Percentiles rank a stretch among this genome's conserved stretches.
Evolutionary conservation across 495 filamentous ascomycete species (phyloP).

Genomic region (Penicillium bialowiezense): DNA sequence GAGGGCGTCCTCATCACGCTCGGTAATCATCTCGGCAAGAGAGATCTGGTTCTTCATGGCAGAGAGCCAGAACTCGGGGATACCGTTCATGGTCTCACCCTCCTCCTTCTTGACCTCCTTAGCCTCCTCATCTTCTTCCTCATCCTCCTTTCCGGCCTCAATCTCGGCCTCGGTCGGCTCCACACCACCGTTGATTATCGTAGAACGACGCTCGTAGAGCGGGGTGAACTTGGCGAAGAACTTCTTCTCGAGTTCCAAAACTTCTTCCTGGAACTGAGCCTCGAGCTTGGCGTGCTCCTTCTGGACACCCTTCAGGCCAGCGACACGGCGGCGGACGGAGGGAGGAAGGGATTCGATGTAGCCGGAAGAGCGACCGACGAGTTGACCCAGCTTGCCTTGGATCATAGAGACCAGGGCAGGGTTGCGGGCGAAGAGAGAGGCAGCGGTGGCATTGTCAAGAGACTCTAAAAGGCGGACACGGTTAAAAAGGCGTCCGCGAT

Average conservation of each 20-base stretch:
- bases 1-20: constrained; percentile 89
- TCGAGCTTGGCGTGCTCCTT: constrained; percentile 98
- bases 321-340: constrained; percentile 85
- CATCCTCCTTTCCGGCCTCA: constrained; percentile 77
- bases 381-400: constrained; percentile 87
- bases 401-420: constrained; percentile 94
- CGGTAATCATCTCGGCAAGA: constrained; percentile 96
- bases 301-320: constrained; percentile 94
- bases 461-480: constrained; percentile 60
- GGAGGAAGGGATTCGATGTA: constrained; percentile 95
- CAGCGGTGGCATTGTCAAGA: constrained; percentile 79
- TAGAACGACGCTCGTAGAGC: constrained; percentile 90
- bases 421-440: constrained; percentile 90
- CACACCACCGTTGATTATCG: constrained; percentile 82
- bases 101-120: constrained; percentile 48
- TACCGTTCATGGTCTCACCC: constrained; percentile 60
- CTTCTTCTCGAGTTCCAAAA: constrained; percentile 97
- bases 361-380: constrained; percentile 93
- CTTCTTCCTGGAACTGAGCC: constrained; percentile 96
- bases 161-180: constrained; percentile 89
- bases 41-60: constrained; percentile 99
- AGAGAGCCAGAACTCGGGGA: constrained; percentile 99
- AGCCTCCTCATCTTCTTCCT: constrained; percentile 58
- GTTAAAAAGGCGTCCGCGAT: constrained; percentile 11
- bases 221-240: constrained; percentile 98